Conservation (phyloP, 495 filamentous ascomycete genomes). For the Aspergillus cavernicola region DNA sequence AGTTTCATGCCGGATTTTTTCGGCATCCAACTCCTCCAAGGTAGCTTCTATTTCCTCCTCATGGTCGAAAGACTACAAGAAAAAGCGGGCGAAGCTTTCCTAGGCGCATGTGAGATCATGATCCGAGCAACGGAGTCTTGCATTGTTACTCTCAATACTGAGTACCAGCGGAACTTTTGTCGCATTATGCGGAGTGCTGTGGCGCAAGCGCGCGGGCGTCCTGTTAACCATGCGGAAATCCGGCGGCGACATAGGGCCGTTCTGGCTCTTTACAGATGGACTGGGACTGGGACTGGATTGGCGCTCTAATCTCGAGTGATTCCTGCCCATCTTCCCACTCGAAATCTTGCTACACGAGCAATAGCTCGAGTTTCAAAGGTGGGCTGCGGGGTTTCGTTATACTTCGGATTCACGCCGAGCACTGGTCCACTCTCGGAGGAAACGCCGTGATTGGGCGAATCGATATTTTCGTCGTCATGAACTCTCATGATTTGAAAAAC, state of each 20-base stretch:
- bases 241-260: constrained; percentile 68
- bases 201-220: constrained; percentile 68
- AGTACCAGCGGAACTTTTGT: constrained; percentile 80
- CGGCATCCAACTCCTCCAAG: constrained; percentile 77
- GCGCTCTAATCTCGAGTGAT: constrained; percentile 45
- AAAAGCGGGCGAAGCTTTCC: constrained; percentile 73
- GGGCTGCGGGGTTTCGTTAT: background rate
- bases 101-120: constrained; percentile 80
- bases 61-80: constrained; percentile 79
- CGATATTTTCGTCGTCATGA: background rate
- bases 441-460: background rate
- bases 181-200: constrained; percentile 81
- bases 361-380: background rate
- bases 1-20: constrained; percentile 90
- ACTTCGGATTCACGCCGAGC: background rate
- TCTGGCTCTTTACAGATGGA: constrained; percentile 71
- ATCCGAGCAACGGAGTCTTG: constrained; percentile 81
- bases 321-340: no score
- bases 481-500: background rate
- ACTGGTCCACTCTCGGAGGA: constrained; percentile 1
- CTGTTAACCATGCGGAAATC: constrained; percentile 73
- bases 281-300: constrained; percentile 68
- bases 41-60: constrained; percentile 72
- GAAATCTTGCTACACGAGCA: no score
- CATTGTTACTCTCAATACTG: constrained; percentile 77